Conservation (phyloP, 306 rosid species). For the Geum urbanum region DNA sequence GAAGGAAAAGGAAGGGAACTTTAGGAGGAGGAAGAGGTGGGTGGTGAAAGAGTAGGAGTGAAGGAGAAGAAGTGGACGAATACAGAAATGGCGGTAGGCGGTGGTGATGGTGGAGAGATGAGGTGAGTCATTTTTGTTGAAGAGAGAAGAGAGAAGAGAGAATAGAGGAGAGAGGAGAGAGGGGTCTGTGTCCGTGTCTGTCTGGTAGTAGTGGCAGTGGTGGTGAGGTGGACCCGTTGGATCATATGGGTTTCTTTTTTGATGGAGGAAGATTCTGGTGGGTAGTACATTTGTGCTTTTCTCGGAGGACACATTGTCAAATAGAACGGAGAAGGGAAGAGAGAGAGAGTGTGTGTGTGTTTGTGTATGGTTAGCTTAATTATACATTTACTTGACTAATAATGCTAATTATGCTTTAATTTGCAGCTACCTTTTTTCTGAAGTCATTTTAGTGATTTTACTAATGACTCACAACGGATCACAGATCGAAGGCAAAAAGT, state of each 20-base stretch:
- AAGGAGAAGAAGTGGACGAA: slow-evolving; percentile 19
- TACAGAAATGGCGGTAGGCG: not conserved
- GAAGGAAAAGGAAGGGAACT: not conserved
- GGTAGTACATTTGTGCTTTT: not conserved
- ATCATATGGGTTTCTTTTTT: slow-evolving; percentile 13
- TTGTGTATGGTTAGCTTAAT: too few relatives aligned
- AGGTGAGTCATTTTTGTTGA: slow-evolving; percentile 42
- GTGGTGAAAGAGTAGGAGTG: slow-evolving; percentile 14
- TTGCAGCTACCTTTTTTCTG: too few relatives aligned
- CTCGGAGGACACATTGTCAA: not conserved
- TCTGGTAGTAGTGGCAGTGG: slow-evolving; percentile 16
- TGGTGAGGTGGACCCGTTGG: slow-evolving; percentile 28
- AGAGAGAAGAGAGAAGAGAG: slow-evolving; percentile 56
- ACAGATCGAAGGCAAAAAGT: too few relatives aligned
- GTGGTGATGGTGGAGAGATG: slow-evolving; percentile 17
- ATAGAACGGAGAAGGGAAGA: too few relatives aligned
- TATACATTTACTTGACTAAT: too few relatives aligned
- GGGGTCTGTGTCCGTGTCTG: slow-evolving; percentile 7
- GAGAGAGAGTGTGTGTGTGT: too few relatives aligned
- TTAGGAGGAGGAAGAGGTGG: not conserved
- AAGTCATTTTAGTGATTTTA: too few relatives aligned
- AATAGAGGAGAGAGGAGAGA: slow-evolving; percentile 22
- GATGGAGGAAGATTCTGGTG: slow-evolving; percentile 26
- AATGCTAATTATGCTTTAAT: too few relatives aligned
- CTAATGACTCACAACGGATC: too few relatives aligned